Evolutionary conservation across 495 filamentous ascomycete genomes (phyloP), one percentile per base, ranked within the genome.

Genomic region (Neurospora sp.): DNA sequence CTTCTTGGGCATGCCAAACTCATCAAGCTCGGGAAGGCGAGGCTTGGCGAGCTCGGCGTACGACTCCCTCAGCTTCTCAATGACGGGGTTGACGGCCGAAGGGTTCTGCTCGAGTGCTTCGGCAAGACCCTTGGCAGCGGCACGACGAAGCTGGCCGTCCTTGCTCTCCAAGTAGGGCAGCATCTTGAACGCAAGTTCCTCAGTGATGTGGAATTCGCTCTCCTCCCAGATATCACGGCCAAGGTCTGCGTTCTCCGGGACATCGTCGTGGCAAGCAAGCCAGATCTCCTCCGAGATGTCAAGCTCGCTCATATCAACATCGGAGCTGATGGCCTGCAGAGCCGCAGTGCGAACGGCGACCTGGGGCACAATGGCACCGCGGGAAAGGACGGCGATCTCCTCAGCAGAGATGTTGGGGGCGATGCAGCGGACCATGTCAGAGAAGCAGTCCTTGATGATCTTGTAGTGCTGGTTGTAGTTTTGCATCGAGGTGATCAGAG

Each of bases 191-290:
- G 93, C 85, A 4, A 89, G 81, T 5, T 90, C 85, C 70, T 90
- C 86, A 0, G 79, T 77, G n/a, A 92, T 81, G 74, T 94, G 83
- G 68, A 99, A 88, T 1, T 87, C 91, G 78, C 94, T 97, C 73
- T 96, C 95, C 79, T 97, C 93, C 96, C 96, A 98, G 42, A 98
- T 98, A 0, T 92, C 88, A 38, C 87, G 87, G 2, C 91, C 95
- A 39, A 97, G 84, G 44, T 97, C 93, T 7, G 84, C 86, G 75
- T 98, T 98, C 77, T 98, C 96, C 14, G 93, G 89, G 1, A 92
- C 88, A 72, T 96, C 92, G 73, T 99, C 96, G 77, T 98, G 94
- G 79, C 89, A 95, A 70, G 90, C 90, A 31, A 99, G 85, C 95
- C 95, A 98, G 14, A 98, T 91, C 75, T 98, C 93, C 72, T 94